These are phyloP conservation scores for Phytophthora melonis DNA, from an alignment of 352 stramenopile genomes.

Conservation along the genomic window DNA sequence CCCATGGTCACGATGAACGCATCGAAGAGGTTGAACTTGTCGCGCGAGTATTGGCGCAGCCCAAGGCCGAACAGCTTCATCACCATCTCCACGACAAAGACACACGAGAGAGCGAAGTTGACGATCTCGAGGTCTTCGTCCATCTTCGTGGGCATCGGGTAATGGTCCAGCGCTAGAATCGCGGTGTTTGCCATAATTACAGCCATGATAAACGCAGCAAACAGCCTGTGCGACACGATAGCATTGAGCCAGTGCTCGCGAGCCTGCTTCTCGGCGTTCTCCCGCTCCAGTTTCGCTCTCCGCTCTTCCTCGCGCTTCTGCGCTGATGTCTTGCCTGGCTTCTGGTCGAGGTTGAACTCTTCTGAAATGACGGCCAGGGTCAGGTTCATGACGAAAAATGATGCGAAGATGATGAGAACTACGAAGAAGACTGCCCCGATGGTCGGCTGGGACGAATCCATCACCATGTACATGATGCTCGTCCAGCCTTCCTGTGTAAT, in stretches of 20 bases:
- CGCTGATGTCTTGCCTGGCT: conserved; percentile 28
- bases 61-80: conserved; percentile 91
- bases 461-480: conserved; percentile 92
- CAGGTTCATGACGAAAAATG: conserved; percentile 95
- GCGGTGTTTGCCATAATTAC: conserved; percentile 89
- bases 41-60: conserved; percentile 69
- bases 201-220: conserved; percentile 70
- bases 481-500: conserved; percentile 96
- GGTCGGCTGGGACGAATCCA: conserved; percentile 64
- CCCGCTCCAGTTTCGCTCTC: conserved; percentile 41
- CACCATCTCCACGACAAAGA: conserved; percentile 81
- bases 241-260: conserved; percentile 55
- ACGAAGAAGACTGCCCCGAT: conserved; percentile 90
- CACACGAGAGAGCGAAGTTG: conserved; percentile 81
- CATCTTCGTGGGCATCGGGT: conserved; percentile 71
- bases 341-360: conserved; percentile 87
- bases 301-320: conserved; percentile 53
- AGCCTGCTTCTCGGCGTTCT: conserved; percentile 40
- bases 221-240: conserved; percentile 69
- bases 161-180: conserved; percentile 83
- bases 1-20: conserved; percentile 87
- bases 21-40: conserved; percentile 89
- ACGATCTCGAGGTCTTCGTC: conserved; percentile 72
- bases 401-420: conserved; percentile 91
- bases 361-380: conserved; percentile 93